Evolutionary conservation across 257 asterid genomes (phyloP).

Genomic region (Nyctanthes arbortristis): DNA sequence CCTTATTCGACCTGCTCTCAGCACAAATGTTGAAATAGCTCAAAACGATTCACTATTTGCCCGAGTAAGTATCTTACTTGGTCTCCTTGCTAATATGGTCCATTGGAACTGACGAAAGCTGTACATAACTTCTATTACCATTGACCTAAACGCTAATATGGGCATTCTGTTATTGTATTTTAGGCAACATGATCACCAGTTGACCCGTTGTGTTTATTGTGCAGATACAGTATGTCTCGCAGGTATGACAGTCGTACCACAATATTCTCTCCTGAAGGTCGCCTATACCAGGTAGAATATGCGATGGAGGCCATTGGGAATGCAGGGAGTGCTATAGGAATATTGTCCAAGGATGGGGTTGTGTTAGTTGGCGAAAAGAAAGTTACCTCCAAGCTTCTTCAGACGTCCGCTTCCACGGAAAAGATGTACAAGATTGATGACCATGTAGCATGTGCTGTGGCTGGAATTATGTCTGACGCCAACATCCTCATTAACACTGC

Average conservation of each 20-base stretch:
- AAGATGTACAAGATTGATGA: constrained; percentile 95
- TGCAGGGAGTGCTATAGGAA: no score
- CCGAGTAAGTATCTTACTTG: neutral
- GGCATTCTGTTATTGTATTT: neutral
- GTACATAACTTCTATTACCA: neutral
- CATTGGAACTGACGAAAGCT: constrained; percentile 6
- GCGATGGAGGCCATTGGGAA: constrained; percentile 99
- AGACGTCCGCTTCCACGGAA: constrained; percentile 78
- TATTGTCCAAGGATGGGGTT: no score
- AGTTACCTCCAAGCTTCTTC: no score
- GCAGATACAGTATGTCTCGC: constrained; percentile 65
- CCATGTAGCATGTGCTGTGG: constrained; percentile 92
- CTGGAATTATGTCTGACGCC: no score
- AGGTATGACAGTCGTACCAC: constrained; percentile 91
- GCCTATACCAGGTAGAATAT: constrained; percentile 88
- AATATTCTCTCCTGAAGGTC: no score
- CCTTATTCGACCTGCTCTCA: no score
- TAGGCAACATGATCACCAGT: constrained; percentile 1
- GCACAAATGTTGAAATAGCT: no score
- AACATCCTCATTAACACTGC: no score
- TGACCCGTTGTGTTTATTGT: no score
- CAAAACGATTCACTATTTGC: no score
- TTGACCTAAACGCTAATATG: constrained; percentile 3
- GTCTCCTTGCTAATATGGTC: neutral
- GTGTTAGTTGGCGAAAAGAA: no score